phyloP scores from a whole-genome alignment of 192 early-diverging fungal genomes.

The Coemansia sp. region DNA sequence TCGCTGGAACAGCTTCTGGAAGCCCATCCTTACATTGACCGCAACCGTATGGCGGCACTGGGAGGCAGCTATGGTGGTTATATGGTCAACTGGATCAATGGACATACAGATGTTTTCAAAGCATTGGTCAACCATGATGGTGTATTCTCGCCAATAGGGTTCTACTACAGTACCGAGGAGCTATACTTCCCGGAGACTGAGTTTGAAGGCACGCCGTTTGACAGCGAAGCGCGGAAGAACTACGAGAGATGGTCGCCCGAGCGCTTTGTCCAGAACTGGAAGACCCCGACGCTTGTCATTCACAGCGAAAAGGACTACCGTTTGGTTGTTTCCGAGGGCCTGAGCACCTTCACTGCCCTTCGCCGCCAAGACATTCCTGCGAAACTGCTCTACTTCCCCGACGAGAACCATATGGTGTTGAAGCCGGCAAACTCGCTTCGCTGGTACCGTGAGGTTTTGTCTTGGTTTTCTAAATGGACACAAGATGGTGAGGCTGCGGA shows the following conservation, averaged over 20 bases:
- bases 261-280: constrained; percentile 69
- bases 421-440: constrained; percentile 73
- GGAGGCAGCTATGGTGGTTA: constrained; percentile 82
- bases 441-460: constrained; percentile 71
- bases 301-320: constrained; percentile 73
- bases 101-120: constrained; percentile 70
- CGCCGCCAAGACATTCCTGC: constrained; percentile 69
- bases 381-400: constrained; percentile 72
- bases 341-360: constrained; percentile 75
- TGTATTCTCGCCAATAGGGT: constrained; percentile 65
- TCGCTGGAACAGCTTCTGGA: constrained; percentile 61
- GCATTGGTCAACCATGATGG: constrained; percentile 80
- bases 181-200: constrained; percentile 70
- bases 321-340: constrained; percentile 65
- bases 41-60: constrained; percentile 60
- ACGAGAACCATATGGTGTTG: constrained; percentile 75
- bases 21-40: constrained; percentile 58
- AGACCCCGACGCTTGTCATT: constrained; percentile 77
- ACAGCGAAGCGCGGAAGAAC: constrained; percentile 54
- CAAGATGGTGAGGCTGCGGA: neutral
- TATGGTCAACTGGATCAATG: constrained; percentile 89
- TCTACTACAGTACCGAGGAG: constrained; percentile 74
- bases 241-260: constrained; percentile 74
- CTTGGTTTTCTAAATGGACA: constrained; percentile 58
- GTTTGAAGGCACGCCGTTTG: constrained; percentile 69